phyloP scores from a whole-genome alignment of 1,284 basidiomycete genomes.

The Earliella scabrosa region DNA sequence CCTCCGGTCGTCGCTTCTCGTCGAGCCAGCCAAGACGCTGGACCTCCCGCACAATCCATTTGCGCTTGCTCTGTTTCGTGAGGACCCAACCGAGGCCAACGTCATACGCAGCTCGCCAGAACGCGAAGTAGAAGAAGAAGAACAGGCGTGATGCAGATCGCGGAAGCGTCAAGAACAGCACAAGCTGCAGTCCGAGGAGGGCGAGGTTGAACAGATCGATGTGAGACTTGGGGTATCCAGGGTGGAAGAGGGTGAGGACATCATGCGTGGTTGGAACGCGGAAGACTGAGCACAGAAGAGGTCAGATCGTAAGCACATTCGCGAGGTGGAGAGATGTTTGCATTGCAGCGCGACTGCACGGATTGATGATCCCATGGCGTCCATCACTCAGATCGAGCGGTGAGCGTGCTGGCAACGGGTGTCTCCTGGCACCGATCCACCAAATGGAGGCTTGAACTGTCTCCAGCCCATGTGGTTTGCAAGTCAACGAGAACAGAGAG shows the following conservation, averaged over 20 bases:
- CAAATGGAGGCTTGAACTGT: background rate
- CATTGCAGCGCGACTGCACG: background rate
- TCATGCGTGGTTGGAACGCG: slow-evolving; percentile 95
- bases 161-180: slow-evolving; percentile 75
- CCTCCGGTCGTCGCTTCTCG: slow-evolving; percentile 59
- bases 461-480: background rate
- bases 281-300: slow-evolving; percentile 6
- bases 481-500: background rate
- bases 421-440: background rate
- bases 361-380: background rate
- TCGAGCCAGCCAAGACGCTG: slow-evolving; percentile 90
- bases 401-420: background rate
- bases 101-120: slow-evolving; percentile 95
- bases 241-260: slow-evolving; percentile 91
- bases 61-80: slow-evolving; percentile 92
- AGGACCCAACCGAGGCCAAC: slow-evolving; percentile 93
- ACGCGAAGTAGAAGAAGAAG: slow-evolving; percentile 88
- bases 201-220: slow-evolving; percentile 88
- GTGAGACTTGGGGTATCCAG: slow-evolving; percentile 88
- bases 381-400: background rate
- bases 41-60: slow-evolving; percentile 89
- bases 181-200: slow-evolving; percentile 78
- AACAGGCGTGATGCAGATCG: slow-evolving; percentile 61
- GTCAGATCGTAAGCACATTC: background rate
- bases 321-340: background rate